Evolutionary conservation across 371 early-diverging fungal genomes (phyloP).

Genomic region (Nematocida ausubeli): DNA sequence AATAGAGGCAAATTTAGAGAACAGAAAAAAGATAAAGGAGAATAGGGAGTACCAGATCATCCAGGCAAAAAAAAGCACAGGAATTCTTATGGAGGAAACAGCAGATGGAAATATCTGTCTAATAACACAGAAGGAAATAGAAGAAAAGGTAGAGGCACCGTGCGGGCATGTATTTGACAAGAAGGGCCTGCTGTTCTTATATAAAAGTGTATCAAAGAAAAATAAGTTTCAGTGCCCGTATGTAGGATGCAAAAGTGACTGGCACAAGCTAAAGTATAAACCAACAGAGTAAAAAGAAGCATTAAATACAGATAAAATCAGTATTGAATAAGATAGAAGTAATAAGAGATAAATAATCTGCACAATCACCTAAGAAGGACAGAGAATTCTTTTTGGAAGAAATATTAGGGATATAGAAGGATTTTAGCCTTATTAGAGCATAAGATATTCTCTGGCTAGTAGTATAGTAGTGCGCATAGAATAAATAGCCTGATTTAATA

Average conservation of each 20-base stretch:
- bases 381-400: no score
- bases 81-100: conserved; percentile 30
- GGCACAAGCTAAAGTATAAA: conserved; percentile 15
- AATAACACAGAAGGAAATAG: conserved; percentile 62
- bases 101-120: conserved; percentile 57
- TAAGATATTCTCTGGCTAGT: no score
- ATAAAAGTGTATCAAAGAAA: background rate
- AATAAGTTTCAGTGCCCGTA: conserved; percentile 30
- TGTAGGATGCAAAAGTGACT: conserved; percentile 34
- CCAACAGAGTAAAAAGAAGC: background rate
- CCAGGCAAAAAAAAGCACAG: background rate
- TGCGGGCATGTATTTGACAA: conserved; percentile 68
- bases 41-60: conserved; percentile 7
- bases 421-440: no score
- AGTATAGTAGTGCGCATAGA: no score
- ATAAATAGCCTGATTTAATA: no score
- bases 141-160: conserved; percentile 41
- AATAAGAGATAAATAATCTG: background rate
- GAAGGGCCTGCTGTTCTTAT: conserved; percentile 29
- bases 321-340: background rate
- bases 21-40: conserved; percentile 18
- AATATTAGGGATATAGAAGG: no score
- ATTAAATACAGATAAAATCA: background rate
- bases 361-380: no score
- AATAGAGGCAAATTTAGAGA: background rate